These are phyloP conservation scores for Medicago ruthenica DNA, from an alignment of 306 rosid species.

Conservation along the genomic window DNA sequence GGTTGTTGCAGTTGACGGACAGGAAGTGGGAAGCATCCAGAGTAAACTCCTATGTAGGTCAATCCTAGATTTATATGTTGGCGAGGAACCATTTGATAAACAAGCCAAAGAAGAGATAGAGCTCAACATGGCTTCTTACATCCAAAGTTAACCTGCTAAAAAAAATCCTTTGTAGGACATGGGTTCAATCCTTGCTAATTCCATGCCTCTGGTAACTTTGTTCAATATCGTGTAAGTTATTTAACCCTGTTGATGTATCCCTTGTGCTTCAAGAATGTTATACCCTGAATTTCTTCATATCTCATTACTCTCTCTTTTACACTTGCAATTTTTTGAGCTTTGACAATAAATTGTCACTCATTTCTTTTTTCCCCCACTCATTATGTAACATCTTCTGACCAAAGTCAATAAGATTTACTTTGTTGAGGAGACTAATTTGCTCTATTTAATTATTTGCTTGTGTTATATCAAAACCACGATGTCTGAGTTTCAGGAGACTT, in stretches of 20 bases:
- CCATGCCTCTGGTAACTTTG: constrained; percentile 9
- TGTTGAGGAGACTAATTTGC: not conserved
- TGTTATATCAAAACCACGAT: not conserved
- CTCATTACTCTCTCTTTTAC: not conserved
- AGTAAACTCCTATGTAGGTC: constrained; percentile 81
- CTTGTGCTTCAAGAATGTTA: constrained; percentile 15
- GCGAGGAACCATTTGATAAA: constrained; percentile 86
- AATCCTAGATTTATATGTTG: constrained; percentile 80
- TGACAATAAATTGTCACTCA: not conserved
- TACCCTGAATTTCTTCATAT: not conserved
- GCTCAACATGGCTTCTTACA: constrained; percentile 62
- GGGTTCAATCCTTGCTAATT: constrained; percentile 20
- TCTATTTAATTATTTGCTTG: not conserved
- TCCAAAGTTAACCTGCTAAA: constrained; percentile 45
- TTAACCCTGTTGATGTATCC: constrained; percentile 22
- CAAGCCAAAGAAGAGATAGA: constrained; percentile 84
- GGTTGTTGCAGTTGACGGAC: constrained; percentile 77
- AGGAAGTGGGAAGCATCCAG: constrained; percentile 90
- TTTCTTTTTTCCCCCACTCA: not conserved
- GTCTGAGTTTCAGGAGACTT: not conserved
- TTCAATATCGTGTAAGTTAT: constrained; percentile 11
- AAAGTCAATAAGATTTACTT: not conserved
- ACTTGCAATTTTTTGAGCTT: constrained; percentile 2
- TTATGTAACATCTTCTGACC: not conserved
- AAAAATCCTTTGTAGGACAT: constrained; percentile 19